These are phyloP conservation scores for Psilocybe subaeruginosa DNA, from an alignment of 768 basidiomycete species.

Conservation along the genomic window DNA sequence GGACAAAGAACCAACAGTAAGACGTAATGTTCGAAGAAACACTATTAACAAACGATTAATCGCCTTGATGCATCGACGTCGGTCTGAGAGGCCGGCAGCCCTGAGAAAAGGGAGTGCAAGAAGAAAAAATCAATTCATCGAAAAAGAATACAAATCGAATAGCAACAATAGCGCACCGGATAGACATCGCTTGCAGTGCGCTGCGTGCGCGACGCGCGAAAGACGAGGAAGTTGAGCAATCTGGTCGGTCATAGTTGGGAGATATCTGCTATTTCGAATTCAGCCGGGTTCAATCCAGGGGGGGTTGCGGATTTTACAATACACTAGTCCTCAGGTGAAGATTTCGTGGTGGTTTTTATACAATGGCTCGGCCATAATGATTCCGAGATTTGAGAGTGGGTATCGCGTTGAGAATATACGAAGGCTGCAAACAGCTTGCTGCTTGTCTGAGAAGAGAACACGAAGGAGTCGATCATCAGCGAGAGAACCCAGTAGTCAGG, in stretches of 20 bases:
- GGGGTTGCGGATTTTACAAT: background rate
- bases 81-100: conserved; percentile 69
- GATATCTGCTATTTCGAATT: conserved; percentile 13
- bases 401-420: background rate
- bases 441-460: conserved; percentile 16
- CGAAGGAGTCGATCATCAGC: conserved; percentile 28
- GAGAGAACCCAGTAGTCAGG: conserved; percentile 22
- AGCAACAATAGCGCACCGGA: conserved; percentile 35
- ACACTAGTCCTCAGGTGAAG: background rate
- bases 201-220: conserved; percentile 55
- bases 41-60: conserved; percentile 17
- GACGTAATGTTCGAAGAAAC: conserved; percentile 8
- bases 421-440: background rate
- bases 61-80: conserved; percentile 78
- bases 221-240: conserved; percentile 34
- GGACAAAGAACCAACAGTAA: conserved; percentile 9
- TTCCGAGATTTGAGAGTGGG: background rate
- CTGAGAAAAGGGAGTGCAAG: conserved; percentile 23
- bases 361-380: background rate
- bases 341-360: conserved; percentile 13
- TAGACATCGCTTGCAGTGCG: conserved; percentile 71
- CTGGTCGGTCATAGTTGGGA: conserved; percentile 18
- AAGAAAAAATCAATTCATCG: background rate
- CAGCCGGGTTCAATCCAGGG: conserved; percentile 6
- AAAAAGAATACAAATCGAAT: background rate